phyloP scores from a whole-genome alignment of 495 filamentous ascomycete genomes.

The Xylaria curta region DNA sequence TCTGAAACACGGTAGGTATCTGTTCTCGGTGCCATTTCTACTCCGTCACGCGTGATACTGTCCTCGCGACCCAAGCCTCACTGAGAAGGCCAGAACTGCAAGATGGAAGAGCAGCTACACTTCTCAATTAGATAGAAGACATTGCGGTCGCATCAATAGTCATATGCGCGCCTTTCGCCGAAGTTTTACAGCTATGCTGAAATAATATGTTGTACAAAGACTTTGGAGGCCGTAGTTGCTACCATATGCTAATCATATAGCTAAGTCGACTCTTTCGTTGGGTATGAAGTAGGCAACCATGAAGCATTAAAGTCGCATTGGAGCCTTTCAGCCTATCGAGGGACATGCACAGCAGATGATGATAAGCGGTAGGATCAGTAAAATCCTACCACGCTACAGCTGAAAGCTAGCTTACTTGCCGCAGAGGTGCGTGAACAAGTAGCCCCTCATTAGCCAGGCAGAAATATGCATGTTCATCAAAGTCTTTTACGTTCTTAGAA shows the following conservation, averaged over 20 bases:
- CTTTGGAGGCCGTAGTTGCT: too few species aligned
- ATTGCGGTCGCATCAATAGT: too few species aligned
- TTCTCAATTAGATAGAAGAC: too few species aligned
- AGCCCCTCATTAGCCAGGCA: background rate
- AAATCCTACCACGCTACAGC: background rate
- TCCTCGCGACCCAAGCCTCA: background rate
- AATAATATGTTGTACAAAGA: too few species aligned
- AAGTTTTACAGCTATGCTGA: too few species aligned
- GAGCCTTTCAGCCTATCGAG: background rate
- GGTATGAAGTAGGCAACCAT: background rate
- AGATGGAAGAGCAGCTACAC: too few species aligned
- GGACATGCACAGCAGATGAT: background rate
- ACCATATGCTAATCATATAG: too few species aligned
- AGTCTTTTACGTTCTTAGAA: background rate
- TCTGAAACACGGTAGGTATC: background rate
- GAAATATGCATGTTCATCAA: too few species aligned
- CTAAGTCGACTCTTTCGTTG: too few species aligned
- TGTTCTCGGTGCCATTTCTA: background rate
- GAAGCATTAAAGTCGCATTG: background rate
- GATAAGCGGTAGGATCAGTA: background rate
- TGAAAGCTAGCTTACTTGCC: background rate
- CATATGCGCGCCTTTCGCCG: too few species aligned
- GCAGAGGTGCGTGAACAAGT: background rate
- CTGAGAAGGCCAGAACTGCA: too few species aligned
- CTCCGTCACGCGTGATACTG: background rate